Evolutionary conservation across 192 early-diverging fungal species (phyloP).

Genomic region (Coemansia sp.): DNA sequence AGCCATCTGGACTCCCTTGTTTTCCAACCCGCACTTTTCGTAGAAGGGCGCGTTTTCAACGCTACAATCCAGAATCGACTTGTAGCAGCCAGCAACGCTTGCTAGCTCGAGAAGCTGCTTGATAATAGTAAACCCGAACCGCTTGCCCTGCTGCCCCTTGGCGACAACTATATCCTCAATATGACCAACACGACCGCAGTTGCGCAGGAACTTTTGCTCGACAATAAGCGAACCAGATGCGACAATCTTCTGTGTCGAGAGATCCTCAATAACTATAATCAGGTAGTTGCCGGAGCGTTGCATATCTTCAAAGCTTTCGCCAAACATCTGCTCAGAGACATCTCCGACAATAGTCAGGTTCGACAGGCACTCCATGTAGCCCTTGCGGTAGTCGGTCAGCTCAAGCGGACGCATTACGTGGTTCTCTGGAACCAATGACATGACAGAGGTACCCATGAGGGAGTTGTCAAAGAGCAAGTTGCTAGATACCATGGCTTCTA

Average conservation of each 20-base stretch:
- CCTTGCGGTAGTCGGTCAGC: conserved; percentile 77
- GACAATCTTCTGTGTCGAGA: conserved; percentile 56
- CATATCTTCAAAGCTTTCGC: conserved; percentile 76
- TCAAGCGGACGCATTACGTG: conserved; percentile 76
- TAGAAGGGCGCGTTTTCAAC: conserved; percentile 86
- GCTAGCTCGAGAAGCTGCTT: conserved; percentile 83
- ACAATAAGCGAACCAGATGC: conserved; percentile 84
- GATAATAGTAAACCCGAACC: conserved; percentile 69
- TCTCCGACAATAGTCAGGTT: conserved; percentile 79
- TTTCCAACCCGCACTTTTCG: conserved; percentile 80
- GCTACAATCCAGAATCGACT: conserved; percentile 72
- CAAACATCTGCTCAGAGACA: conserved; percentile 67
- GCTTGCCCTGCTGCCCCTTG: conserved; percentile 68
- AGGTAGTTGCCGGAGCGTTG: conserved; percentile 66
- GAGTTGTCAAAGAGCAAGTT: conserved; percentile 39
- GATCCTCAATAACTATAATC: conserved; percentile 80
- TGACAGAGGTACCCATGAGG: conserved; percentile 69
- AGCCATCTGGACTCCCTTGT: conserved; percentile 76
- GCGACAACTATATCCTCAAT: conserved; percentile 89
- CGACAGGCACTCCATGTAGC: conserved; percentile 62
- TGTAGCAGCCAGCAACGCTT: conserved; percentile 83
- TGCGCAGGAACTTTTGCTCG: conserved; percentile 88
- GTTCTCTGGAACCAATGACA: conserved; percentile 58
- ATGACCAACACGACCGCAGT: conserved; percentile 82
- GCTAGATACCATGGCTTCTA: conserved; percentile 30